Base-by-base conservation (phyloP, 2,329 filamentous ascomycete species). In the Fusarium falciforme region DNA sequence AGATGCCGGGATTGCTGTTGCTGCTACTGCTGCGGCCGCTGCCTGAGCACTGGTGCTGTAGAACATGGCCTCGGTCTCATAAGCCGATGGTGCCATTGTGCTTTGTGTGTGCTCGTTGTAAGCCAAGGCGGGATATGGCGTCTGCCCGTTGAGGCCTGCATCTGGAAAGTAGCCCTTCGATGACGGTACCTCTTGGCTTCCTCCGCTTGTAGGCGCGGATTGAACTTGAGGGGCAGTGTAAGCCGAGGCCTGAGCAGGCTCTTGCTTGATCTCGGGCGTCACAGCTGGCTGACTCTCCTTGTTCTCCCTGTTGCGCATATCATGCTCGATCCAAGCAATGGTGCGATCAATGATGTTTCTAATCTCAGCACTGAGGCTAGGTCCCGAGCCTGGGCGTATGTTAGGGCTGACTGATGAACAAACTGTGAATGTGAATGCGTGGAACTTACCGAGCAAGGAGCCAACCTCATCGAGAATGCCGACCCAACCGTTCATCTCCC, bases 401-500 rank as follows among this genome's bases (percentile, higher is more conserved):
- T 77, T 73, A 78, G 77, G 36, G 38, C 49, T 64, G 62, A 40
- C 61, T 58, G 10, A 35, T 40, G 16, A 38, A 47, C 11, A 31
- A 12, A 40, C 17, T 47, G 49, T 29, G 31, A 33, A 14, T 16
- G 29, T 20, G 7, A 35, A 42, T 29, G 11, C 8, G 14, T 44
- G 58, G 64, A 40, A 85, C 87, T 81, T 85, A 93, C 93, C 92
- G 47, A 94, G 82, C n/a, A 94, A 83, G 42, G 85, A 84, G 22
- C 91, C 90, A 57, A 91, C 90, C 66, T 94, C 91, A 31, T 87
- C 87, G 72, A 96, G 87, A 47, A 95, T 88, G 36, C 87, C 85
- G 57, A 94, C 83, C 91, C 93, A 95, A 25, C 86, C 82, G 35
- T 89, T 86, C 92, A 94, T 94, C 62, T 95, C 92, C 10, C 85